Percentiles rank a stretch among this genome's conserved stretches.
These are phyloP conservation scores for Begonia peltatifolia DNA, from an alignment of 306 rosid genomes.

Conservation along the genomic window DNA sequence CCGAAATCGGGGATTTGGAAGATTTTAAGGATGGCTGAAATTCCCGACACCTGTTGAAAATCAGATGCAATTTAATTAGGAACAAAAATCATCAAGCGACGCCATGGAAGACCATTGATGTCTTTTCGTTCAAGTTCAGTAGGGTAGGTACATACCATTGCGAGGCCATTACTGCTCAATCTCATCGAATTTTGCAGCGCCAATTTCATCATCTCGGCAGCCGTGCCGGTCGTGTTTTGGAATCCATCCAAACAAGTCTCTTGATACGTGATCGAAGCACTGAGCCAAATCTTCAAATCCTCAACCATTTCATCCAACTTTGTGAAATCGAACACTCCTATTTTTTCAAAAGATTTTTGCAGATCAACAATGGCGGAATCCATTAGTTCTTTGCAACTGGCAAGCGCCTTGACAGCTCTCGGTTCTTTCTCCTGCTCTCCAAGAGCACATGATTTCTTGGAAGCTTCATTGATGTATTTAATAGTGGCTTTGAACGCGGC, in stretches of 20 bases:
- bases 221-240: conserved; percentile 25
- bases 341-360: conserved; percentile 8
- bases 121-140: too few relatives aligned
- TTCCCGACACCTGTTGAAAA: conserved; percentile 7
- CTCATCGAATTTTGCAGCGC: conserved; percentile 25
- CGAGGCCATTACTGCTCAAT: conserved; percentile 51
- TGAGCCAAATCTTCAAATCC: conserved; percentile 57
- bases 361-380: conserved; percentile 41
- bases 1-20: not conserved
- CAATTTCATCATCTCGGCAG: conserved; percentile 30
- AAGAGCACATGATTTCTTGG: conserved; percentile 20
- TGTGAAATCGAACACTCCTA: conserved; percentile 23
- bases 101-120: too few relatives aligned
- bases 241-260: conserved; percentile 59
- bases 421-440: conserved; percentile 29
- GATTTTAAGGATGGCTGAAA: conserved; percentile 3
- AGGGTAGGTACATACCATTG: conserved; percentile 19
- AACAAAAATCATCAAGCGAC: too few relatives aligned
- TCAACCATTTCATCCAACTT: conserved; percentile 22
- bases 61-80: too few relatives aligned
- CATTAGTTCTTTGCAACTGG: conserved; percentile 44
- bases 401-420: conserved; percentile 32
- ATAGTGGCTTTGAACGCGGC: conserved; percentile 20
- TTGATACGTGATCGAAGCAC: conserved; percentile 40
- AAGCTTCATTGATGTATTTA: conserved; percentile 10